Conservation (phyloP, 129 eudicot genomes). For the Helianthus tuberosus region DNA sequence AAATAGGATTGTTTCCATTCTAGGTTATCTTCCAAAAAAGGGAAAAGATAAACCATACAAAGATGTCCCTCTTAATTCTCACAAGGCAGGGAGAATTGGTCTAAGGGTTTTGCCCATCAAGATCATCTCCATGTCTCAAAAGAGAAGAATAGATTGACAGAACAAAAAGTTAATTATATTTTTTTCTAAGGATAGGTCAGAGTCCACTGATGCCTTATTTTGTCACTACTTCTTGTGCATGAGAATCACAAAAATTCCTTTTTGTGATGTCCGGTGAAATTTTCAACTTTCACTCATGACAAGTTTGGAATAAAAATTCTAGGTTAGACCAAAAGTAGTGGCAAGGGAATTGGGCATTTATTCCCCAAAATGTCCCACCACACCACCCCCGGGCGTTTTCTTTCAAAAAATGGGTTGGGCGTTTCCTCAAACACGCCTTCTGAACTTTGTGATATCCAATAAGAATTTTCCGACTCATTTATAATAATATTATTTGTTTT, state of each 20-base stretch:
- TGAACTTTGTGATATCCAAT: no score
- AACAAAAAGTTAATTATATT: slow-evolving; percentile 4
- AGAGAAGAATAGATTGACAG: neutral
- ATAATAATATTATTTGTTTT: no score
- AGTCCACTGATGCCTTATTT: neutral
- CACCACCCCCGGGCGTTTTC: no score
- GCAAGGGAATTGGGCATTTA: no score
- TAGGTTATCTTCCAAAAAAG: neutral
- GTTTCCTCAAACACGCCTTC: no score
- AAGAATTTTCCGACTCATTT: no score
- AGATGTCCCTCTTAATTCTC: slow-evolving; percentile 13
- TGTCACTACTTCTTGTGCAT: slow-evolving; percentile 1
- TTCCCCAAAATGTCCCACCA: no score
- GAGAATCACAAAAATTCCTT: neutral
- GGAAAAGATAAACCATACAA: neutral
- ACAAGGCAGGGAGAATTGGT: slow-evolving; percentile 15
- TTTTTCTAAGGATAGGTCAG: neutral
- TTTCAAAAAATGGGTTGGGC: no score
- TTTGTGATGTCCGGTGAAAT: neutral
- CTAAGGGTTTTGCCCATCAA: neutral
- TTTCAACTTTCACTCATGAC: neutral
- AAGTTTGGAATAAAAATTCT: neutral
- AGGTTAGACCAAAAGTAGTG: neutral
- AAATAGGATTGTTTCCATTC: slow-evolving; percentile 5
- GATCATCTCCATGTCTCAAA: neutral